Evolutionary conservation across 352 stramenopile species (phyloP).

Genomic region (Phytophthora chlamydospora): DNA sequence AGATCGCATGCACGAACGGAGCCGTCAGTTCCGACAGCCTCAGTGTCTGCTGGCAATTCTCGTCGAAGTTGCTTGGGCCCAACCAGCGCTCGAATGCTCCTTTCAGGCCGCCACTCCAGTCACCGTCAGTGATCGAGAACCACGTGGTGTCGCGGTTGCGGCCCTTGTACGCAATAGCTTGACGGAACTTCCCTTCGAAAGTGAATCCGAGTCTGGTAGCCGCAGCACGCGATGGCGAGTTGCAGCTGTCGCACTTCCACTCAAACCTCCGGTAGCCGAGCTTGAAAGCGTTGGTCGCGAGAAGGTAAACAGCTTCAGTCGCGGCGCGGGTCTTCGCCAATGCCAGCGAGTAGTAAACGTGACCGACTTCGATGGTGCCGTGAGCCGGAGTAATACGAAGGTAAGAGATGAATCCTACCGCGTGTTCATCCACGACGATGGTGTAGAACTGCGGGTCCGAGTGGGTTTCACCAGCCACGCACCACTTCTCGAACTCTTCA

Average conservation of each 20-base stretch:
- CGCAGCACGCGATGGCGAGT: slow-evolving; percentile 12
- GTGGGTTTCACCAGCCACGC: not conserved
- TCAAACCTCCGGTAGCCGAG: slow-evolving; percentile 24
- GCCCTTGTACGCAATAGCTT: slow-evolving; percentile 19
- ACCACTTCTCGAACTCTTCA: slow-evolving; percentile 22
- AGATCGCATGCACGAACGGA: slow-evolving; percentile 9
- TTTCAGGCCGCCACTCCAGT: slow-evolving; percentile 23
- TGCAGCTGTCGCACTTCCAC: slow-evolving; percentile 27
- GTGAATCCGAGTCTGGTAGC: slow-evolving; percentile 22
- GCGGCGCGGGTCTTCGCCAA: slow-evolving; percentile 20
- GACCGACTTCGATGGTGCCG: slow-evolving; percentile 25
- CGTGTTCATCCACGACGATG: slow-evolving; percentile 19
- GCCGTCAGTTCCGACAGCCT: slow-evolving; percentile 18
- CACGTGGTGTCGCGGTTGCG: slow-evolving; percentile 23
- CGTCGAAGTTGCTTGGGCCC: slow-evolving; percentile 22
- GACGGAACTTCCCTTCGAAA: slow-evolving; percentile 23
- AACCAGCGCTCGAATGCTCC: slow-evolving; percentile 19
- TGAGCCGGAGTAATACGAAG: slow-evolving; percentile 17
- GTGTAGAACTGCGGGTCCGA: slow-evolving; percentile 23
- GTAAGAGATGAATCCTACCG: slow-evolving; percentile 15
- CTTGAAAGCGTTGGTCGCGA: slow-evolving; percentile 19
- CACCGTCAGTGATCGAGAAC: slow-evolving; percentile 26
- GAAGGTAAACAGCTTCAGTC: slow-evolving; percentile 21
- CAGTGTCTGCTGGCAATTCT: slow-evolving; percentile 17
- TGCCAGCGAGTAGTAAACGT: slow-evolving; percentile 16